A percentile compares a stretch with the other conserved stretches of the same genome.
Evolutionary conservation across 148 eudicot genomes (phyloP).

Genomic region (Euryodendron excelsum): DNA sequence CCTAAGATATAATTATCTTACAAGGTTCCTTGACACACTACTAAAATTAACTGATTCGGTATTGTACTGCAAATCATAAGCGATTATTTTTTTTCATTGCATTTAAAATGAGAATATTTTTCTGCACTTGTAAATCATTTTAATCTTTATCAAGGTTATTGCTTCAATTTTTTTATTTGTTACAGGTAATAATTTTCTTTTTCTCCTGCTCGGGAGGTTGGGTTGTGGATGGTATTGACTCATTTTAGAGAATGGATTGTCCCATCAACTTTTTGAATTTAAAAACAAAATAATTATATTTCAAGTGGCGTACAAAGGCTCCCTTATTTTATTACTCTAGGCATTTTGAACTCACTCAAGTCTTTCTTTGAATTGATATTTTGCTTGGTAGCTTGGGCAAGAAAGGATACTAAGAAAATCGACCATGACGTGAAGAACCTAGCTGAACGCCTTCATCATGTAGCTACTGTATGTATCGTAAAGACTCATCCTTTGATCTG

Average conservation of each 20-base stretch:
- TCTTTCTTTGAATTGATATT: not conserved
- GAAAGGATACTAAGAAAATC: constrained; percentile 88
- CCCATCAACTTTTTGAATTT: not conserved
- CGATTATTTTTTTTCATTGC: not conserved
- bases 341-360: constrained; percentile 4
- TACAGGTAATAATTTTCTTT: not conserved
- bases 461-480: constrained; percentile 64
- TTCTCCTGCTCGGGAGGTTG: not conserved
- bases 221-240: not conserved
- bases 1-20: not conserved
- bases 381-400: constrained; percentile 82
- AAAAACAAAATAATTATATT: not conserved
- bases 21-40: not conserved
- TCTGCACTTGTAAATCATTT: not conserved
- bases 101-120: not conserved
- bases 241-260: not conserved
- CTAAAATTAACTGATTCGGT: not conserved
- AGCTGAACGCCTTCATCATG: constrained; percentile 80
- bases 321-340: constrained; percentile 1
- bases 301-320: not conserved
- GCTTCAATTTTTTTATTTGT: not conserved
- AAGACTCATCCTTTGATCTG: not conserved
- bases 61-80: not conserved
- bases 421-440: constrained; percentile 75
- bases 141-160: not conserved